These are phyloP conservation scores for Fusarium sp. DNA, from an alignment of 2,329 filamentous ascomycete genomes.

Conservation along the genomic window DNA sequence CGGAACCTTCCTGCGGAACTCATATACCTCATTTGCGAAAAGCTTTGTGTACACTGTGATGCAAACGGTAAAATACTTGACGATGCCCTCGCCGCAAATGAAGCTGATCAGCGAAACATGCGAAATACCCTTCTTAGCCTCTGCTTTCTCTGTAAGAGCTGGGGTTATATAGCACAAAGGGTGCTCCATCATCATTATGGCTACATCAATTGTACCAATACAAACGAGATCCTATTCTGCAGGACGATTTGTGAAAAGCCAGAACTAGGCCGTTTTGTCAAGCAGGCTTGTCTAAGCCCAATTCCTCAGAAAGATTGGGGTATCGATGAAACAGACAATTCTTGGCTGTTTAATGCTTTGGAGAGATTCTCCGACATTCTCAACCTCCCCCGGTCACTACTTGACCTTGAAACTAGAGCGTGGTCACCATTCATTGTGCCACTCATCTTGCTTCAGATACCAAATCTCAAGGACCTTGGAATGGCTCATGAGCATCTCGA, in stretches of 20 bases:
- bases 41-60: background rate
- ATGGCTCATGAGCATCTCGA: background rate
- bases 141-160: background rate
- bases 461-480: background rate
- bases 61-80: too few relatives aligned
- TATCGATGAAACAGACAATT: background rate
- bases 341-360: background rate
- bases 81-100: too few relatives aligned
- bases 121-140: background rate
- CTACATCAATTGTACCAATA: background rate
- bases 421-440: background rate
- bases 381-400: too few relatives aligned
- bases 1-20: background rate
- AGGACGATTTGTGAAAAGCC: background rate
- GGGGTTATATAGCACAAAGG: constrained; percentile 8
- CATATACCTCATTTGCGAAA: background rate
- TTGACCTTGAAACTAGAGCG: too few relatives aligned
- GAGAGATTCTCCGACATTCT: fast-evolving
- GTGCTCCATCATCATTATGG: constrained; percentile 23
- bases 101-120: background rate
- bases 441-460: background rate
- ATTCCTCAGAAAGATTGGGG: background rate
- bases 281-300: background rate
- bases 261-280: background rate
- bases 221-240: background rate